Evolutionary conservation across 2,329 filamentous ascomycete species (phyloP).

Genomic region (Exophiala alcalophila): DNA sequence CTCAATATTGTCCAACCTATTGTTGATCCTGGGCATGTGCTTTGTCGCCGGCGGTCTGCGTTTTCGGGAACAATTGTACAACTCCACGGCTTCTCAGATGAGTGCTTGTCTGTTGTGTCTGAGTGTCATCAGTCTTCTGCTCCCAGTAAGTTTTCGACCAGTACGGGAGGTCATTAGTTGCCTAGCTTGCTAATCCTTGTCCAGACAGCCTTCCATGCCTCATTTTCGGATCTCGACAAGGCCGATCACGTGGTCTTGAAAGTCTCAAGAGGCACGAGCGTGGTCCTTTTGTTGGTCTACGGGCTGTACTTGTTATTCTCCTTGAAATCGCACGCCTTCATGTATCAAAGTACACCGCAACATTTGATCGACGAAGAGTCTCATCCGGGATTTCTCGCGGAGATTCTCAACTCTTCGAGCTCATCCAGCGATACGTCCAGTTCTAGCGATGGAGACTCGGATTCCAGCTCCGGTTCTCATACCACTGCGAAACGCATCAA

Average conservation of each 20-base stretch:
- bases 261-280: slow-evolving; percentile 85
- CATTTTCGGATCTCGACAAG: slow-evolving; percentile 61
- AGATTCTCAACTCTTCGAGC: slow-evolving; percentile 71
- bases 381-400: slow-evolving; percentile 76
- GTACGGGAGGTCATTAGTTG: not conserved
- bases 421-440: slow-evolving; percentile 56
- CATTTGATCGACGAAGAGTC: slow-evolving; percentile 90
- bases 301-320: slow-evolving; percentile 82
- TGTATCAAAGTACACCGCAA: slow-evolving; percentile 90
- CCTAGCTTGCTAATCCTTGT: slow-evolving; percentile 2
- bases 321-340: slow-evolving; percentile 85
- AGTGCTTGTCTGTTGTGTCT: slow-evolving; percentile 87
- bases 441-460: slow-evolving; percentile 59
- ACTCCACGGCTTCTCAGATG: slow-evolving; percentile 94
- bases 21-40: slow-evolving; percentile 87
- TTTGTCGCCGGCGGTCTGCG: slow-evolving; percentile 83
- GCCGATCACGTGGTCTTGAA: slow-evolving; percentile 73
- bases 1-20: slow-evolving; percentile 82
- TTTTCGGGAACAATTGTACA: slow-evolving; percentile 91
- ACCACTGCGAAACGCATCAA: slow-evolving; percentile 74
- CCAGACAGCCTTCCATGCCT: slow-evolving; percentile 81
- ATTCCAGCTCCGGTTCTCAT: slow-evolving; percentile 63
- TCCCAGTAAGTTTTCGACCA: slow-evolving; percentile 51
- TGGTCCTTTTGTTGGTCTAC: slow-evolving; percentile 79
- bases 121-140: slow-evolving; percentile 81